phyloP scores from a whole-genome alignment of 2,329 filamentous ascomycete genomes.

The Pestalotiopsis sp. region DNA sequence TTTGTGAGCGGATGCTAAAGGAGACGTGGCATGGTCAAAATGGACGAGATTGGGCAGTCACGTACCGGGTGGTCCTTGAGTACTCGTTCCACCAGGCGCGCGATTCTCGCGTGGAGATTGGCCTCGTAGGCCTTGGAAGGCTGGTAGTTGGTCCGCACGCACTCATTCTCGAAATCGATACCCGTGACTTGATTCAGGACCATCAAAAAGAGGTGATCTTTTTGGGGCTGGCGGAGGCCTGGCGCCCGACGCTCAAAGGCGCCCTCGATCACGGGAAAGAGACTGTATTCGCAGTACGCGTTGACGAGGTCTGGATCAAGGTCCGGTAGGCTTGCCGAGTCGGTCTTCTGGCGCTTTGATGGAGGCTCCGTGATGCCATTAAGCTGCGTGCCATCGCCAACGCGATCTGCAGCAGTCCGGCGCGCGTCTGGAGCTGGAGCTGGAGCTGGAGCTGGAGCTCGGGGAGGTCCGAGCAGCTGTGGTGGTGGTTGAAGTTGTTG shows the following conservation, averaged over 20 bases:
- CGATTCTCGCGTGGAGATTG: not conserved
- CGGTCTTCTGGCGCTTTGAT: conserved; percentile 3
- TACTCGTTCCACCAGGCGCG: not conserved
- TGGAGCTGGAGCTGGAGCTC: not conserved
- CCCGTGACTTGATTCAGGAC: not conserved
- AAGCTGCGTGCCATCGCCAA: not conserved
- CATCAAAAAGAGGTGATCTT: not conserved
- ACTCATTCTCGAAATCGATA: not conserved
- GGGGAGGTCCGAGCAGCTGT: not conserved
- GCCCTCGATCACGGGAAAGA: not conserved
- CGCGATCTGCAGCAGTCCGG: not conserved
- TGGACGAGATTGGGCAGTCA: not conserved
- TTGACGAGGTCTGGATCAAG: not conserved
- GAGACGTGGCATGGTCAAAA: not conserved
- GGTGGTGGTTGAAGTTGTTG: not conserved
- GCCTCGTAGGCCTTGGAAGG: conserved; percentile 2
- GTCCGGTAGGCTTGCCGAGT: not conserved
- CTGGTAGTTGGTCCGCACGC: not conserved
- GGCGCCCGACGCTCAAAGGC: not conserved
- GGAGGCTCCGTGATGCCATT: conserved; percentile 3
- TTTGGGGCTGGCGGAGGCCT: not conserved
- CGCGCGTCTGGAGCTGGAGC: not conserved
- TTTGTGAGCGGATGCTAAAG: not conserved
- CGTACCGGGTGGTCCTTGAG: conserved; percentile 5
- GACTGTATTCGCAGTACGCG: not conserved